Conservation (phyloP, 495 filamentous ascomycete species). For the Aspergillus saccharolyticus region DNA sequence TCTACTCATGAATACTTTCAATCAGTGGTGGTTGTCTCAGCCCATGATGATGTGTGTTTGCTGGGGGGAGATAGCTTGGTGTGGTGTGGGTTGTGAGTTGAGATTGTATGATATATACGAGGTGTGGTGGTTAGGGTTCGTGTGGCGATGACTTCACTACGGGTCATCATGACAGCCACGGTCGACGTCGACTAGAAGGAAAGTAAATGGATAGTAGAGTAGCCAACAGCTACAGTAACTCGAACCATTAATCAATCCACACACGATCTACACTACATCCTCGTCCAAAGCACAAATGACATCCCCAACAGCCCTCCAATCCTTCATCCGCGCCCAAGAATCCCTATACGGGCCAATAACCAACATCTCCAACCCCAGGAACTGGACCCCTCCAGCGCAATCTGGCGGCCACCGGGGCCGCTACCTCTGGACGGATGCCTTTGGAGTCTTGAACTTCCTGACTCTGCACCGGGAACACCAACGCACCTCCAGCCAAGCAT, state of each 20-base stretch:
- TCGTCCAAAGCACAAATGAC: conserved; percentile 11
- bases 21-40: too few species aligned
- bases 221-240: too few species aligned
- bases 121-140: neutral
- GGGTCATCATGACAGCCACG: too few species aligned
- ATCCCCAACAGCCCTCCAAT: conserved; percentile 23
- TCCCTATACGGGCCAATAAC: conserved; percentile 37
- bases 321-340: conserved; percentile 37
- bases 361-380: conserved; percentile 24
- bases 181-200: too few species aligned
- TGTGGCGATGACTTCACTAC: too few species aligned
- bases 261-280: conserved; percentile 3
- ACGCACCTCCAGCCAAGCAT: neutral
- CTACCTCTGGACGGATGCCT: conserved; percentile 66
- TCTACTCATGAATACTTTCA: neutral
- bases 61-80: too few species aligned
- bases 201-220: too few species aligned
- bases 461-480: conserved; percentile 48
- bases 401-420: conserved; percentile 61
- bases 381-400: conserved; percentile 42
- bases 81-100: too few species aligned
- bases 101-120: too few species aligned
- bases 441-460: conserved; percentile 63
- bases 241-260: too few species aligned
- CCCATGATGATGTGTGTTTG: conserved; percentile 8